Base-by-base conservation (phyloP, 768 basidiomycete species). In the Dictyophora rubrovolvata region DNA sequence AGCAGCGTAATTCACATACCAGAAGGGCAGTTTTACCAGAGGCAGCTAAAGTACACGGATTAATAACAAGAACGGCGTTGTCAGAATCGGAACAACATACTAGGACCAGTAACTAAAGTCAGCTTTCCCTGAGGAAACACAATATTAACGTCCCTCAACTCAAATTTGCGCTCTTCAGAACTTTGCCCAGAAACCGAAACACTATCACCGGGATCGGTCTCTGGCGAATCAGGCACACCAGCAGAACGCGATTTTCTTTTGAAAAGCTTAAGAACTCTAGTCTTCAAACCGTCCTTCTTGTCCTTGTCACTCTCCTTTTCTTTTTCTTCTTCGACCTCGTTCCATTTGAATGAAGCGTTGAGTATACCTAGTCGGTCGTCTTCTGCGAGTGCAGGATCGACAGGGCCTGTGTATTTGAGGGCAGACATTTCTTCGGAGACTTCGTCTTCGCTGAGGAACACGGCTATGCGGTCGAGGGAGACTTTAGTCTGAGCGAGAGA, bases 21-120 rank as follows among this genome's bases (percentile, higher is more conserved):
- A 92, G 74, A 1, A 91, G 69, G 0, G 89, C 88, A 0, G 86
- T 89, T 73, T 93, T 93, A 0, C 90, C 90, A 47, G 83, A 82
- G 5, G 88, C 90, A 5, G 89, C 57, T 59, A 36, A 51, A 22
- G 17, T 10, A 22, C 50, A 14, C 21, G 37, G 12, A 42, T 42
- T 14, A 12, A 12, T 42, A 42, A 42, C 4, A 42, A 42, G 12
- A n/a, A 42, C 42, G 42, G 42, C 7, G 28, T 28, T 28, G 28
- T 28, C 47, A 14, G 48, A 1, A 5, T 23, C 11, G 28, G 20
- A 20, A 14, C 18, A 20, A 59, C 57, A n/a, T 42, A 59, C 57
- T 91, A 0, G 89, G 87, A 0, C 86, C 87, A 20, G 85, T 85
- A 55, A 93, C 75, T 7, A 93, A 71, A 0, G 86, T 82, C 17